Evolutionary conservation across 208 protist species (phyloP).

Genomic region (Leishmania guyanensis): DNA sequence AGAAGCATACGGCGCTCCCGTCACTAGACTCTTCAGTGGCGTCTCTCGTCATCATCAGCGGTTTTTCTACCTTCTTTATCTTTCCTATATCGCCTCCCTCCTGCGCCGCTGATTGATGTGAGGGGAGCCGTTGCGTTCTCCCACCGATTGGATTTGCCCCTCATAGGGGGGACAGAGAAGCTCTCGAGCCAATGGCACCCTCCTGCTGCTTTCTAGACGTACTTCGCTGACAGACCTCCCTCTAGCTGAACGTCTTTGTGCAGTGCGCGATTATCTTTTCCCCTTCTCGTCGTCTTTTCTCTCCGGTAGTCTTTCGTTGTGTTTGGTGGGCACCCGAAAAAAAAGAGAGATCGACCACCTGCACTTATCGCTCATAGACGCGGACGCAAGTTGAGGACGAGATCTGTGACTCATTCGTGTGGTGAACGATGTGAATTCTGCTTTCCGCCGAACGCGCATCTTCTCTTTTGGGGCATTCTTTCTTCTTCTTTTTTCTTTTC

Average conservation of each 20-base stretch:
- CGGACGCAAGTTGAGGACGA: neutral
- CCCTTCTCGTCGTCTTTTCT: too few relatives aligned
- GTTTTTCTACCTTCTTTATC: neutral
- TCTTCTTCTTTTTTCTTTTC: neutral
- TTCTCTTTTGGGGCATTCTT: neutral
- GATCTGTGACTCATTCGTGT: neutral
- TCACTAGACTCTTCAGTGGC: neutral
- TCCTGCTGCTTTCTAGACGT: neutral
- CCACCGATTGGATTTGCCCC: too few relatives aligned
- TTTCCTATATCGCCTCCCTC: neutral
- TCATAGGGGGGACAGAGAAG: neutral
- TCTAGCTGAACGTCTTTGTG: neutral
- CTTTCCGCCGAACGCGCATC: neutral
- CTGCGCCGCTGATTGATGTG: neutral
- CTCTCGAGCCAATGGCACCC: neutral
- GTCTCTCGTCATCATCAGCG: neutral
- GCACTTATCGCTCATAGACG: neutral
- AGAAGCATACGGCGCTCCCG: neutral
- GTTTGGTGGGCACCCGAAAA: too few relatives aligned
- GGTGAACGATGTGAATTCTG: neutral
- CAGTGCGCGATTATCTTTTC: neutral
- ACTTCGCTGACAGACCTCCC: neutral
- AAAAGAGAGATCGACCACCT: neutral
- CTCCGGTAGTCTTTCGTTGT: neutral
- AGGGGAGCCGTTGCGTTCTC: neutral